phyloP scores from a whole-genome alignment of 2,329 filamentous ascomycete genomes.

The Paecilomyces sp. region DNA sequence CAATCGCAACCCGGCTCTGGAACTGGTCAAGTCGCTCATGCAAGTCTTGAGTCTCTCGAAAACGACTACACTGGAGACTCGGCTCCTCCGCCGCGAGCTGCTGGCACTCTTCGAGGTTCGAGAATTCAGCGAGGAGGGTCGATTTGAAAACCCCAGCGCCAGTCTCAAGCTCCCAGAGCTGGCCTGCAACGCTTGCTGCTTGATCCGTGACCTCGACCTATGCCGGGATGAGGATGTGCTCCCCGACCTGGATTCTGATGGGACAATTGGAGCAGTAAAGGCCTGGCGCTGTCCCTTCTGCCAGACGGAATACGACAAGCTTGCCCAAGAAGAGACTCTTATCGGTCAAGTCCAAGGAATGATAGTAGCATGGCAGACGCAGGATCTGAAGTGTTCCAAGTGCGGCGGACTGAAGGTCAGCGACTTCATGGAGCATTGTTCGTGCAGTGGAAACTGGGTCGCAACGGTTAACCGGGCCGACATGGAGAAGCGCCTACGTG shows the following conservation, averaged over 20 bases:
- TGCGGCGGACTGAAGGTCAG: conserved; percentile 63
- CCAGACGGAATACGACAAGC: conserved; percentile 64
- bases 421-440: conserved; percentile 95
- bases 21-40: conserved; percentile 88
- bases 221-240: conserved; percentile 83
- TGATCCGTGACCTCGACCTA: conserved; percentile 80
- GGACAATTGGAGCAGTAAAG: conserved; percentile 27
- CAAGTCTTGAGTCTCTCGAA: conserved; percentile 88
- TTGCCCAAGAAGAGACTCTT: conserved; percentile 76
- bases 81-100: conserved; percentile 80
- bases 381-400: conserved; percentile 83
- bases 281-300: conserved; percentile 75
- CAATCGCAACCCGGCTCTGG: conserved; percentile 67
- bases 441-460: conserved; percentile 80
- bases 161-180: conserved; percentile 66
- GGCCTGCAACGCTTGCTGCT: conserved; percentile 84
- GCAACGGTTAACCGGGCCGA: conserved; percentile 62
- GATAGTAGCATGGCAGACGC: conserved; percentile 73
- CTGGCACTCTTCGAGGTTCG: conserved; percentile 86
- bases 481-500: conserved; percentile 56
- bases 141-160: conserved; percentile 78
- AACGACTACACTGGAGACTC: conserved; percentile 79
- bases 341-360: conserved; percentile 68
- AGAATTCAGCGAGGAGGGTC: conserved; percentile 84
- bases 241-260: conserved; percentile 38